A percentile compares a stretch with the other conserved stretches of the same genome.
These are phyloP conservation scores for Stylosanthes scabra DNA, from an alignment of 331 rosid species.

Conservation along the genomic window DNA sequence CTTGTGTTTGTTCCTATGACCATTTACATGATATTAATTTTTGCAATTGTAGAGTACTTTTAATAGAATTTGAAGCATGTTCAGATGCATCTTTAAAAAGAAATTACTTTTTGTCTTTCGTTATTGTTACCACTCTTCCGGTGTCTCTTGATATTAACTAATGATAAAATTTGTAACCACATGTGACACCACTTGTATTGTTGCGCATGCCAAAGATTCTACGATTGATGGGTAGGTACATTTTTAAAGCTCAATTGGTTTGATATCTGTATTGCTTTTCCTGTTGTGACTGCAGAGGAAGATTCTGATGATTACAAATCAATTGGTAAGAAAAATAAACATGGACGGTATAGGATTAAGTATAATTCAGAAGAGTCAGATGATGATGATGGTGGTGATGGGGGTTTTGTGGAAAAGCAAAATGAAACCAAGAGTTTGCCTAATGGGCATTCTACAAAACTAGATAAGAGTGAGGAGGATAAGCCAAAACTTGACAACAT, in stretches of 20 bases:
- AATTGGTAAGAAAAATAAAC: conserved; percentile 36
- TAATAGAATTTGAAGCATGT: no score
- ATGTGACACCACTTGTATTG: no score
- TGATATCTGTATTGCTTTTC: conserved; percentile 23
- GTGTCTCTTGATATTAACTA: no score
- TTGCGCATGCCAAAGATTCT: neutral
- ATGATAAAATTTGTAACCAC: no score
- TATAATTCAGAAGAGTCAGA: conserved; percentile 59
- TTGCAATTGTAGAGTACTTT: no score
- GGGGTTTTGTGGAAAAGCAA: conserved; percentile 36
- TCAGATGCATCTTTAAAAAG: no score
- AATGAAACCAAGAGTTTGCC: conserved; percentile 44
- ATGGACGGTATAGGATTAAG: conserved; percentile 59
- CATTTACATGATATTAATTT: neutral
- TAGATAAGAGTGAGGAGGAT: conserved; percentile 34
- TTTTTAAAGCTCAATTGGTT: neutral
- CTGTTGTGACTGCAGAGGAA: conserved; percentile 48
- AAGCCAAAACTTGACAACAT: conserved; percentile 42
- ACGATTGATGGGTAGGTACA: neutral
- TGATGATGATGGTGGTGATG: conserved; percentile 41
- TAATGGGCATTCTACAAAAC: conserved; percentile 23
- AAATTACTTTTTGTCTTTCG: no score
- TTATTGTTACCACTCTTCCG: neutral
- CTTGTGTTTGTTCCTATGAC: neutral
- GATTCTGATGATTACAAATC: conserved; percentile 42